Conservation (phyloP, 2,329 filamentous ascomycete species). For the Lecanicillium sp. region DNA sequence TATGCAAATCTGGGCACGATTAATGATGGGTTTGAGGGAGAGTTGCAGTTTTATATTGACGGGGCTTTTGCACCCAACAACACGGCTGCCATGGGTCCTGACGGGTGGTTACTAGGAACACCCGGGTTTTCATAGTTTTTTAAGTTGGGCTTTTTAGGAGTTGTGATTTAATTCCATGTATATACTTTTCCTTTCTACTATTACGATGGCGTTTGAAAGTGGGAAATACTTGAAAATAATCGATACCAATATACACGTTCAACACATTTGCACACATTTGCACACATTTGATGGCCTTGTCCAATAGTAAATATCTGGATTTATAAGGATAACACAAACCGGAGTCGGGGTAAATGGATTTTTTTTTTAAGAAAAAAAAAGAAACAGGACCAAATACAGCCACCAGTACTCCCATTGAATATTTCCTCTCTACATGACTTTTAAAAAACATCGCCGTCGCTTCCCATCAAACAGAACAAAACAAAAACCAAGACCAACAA, state of each 20-base stretch:
- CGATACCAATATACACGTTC: not conserved
- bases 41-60: slow-evolving; percentile 35
- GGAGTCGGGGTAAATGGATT: too few relatives aligned
- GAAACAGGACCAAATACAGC: slow-evolving; percentile 16
- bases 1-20: slow-evolving; percentile 20
- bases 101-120: not conserved
- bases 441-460: slow-evolving; percentile 23
- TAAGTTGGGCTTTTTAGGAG: not conserved
- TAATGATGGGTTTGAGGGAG: slow-evolving; percentile 37
- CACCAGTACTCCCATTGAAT: slow-evolving; percentile 28
- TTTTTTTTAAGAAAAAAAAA: slow-evolving; percentile 16
- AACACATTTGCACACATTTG: not conserved
- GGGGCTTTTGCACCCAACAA: slow-evolving; percentile 17
- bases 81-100: not conserved
- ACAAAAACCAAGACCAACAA: not conserved
- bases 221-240: not conserved
- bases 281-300: too few relatives aligned
- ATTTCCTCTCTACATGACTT: slow-evolving; percentile 31
- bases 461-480: slow-evolving; percentile 14
- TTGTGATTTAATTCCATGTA: not conserved
- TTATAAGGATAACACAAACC: too few relatives aligned
- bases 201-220: not conserved
- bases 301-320: too few relatives aligned
- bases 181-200: not conserved
- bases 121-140: not conserved